phyloP scores from a whole-genome alignment of 2,329 filamentous ascomycete genomes.

The Fusarium sacchari region DNA sequence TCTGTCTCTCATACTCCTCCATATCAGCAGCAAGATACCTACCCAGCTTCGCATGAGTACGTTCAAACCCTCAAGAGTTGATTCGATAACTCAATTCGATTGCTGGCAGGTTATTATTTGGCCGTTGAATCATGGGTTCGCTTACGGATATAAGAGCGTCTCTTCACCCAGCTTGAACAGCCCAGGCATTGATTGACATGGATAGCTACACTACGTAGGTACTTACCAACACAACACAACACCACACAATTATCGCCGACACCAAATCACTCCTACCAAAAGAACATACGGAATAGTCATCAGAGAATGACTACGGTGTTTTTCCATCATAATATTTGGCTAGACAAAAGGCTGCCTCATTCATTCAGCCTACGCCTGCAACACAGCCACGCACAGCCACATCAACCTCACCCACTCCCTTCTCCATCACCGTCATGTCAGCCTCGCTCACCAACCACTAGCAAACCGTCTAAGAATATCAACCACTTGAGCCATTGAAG shows the following conservation, averaged over 20 bases:
- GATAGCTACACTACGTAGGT: background rate
- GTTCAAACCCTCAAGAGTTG: no score
- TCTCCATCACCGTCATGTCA: conserved; percentile 17
- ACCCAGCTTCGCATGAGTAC: background rate
- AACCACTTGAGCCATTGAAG: conserved; percentile 3
- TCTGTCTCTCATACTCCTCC: background rate
- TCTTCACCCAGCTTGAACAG: background rate
- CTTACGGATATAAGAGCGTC: background rate
- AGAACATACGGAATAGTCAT: rapidly evolving
- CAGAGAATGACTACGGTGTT: background rate
- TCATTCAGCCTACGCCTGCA: background rate
- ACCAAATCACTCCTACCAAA: background rate
- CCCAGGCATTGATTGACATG: background rate
- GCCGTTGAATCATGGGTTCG: background rate
- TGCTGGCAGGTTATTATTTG: background rate
- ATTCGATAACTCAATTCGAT: background rate
- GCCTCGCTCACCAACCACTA: conserved; percentile 26
- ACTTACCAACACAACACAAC: background rate
- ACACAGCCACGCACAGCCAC: conserved; percentile 35
- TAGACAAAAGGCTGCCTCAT: conserved; percentile 1
- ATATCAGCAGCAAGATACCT: background rate
- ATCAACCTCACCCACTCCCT: conserved; percentile 35
- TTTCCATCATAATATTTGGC: background rate
- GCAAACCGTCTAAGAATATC: background rate
- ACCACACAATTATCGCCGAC: background rate